Percentiles rank a stretch among this genome's conserved stretches.
These are phyloP conservation scores for Saccharomyces kudriavzevii DNA, from an alignment of 805 yeast species.

Conservation along the genomic window DNA sequence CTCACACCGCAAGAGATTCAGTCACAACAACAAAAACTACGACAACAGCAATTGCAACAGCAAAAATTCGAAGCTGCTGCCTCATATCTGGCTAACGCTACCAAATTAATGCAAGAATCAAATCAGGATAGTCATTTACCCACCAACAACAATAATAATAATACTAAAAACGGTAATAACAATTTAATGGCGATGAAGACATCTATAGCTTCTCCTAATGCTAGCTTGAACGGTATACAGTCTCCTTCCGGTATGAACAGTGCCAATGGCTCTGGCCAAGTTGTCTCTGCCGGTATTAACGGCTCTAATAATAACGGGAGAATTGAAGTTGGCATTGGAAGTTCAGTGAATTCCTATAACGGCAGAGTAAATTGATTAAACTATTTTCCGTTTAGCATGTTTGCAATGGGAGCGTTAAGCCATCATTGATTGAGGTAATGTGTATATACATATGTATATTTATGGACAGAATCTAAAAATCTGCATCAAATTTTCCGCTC, in stretches of 20 bases:
- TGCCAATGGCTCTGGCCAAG: constrained; percentile 1
- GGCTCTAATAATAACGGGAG: constrained; percentile 6
- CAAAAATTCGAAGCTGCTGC: constrained; percentile 30
- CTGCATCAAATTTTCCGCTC: background rate
- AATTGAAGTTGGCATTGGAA: constrained; percentile 20
- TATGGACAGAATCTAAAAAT: background rate
- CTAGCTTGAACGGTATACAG: background rate
- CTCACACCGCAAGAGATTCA: constrained; percentile 30
- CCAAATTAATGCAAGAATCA: constrained; percentile 23
- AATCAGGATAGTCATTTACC: constrained; percentile 6
- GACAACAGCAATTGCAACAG: constrained; percentile 30
- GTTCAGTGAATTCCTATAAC: constrained; percentile 14
- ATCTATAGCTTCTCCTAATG: background rate
- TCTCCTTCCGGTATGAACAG: background rate
- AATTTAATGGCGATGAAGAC: background rate
- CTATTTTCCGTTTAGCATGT: background rate
- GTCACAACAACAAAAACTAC: constrained; percentile 27
- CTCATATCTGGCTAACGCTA: constrained; percentile 26
- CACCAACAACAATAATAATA: background rate
- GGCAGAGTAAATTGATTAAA: constrained; percentile 12
- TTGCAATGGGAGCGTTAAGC: background rate
- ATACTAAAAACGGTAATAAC: constrained; percentile 1
- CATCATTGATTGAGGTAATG: background rate
- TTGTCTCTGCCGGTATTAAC: constrained; percentile 10
- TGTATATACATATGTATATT: background rate